Base-by-base conservation (phyloP, 2,329 filamentous ascomycete species). In the Claviceps arundinis region DNA sequence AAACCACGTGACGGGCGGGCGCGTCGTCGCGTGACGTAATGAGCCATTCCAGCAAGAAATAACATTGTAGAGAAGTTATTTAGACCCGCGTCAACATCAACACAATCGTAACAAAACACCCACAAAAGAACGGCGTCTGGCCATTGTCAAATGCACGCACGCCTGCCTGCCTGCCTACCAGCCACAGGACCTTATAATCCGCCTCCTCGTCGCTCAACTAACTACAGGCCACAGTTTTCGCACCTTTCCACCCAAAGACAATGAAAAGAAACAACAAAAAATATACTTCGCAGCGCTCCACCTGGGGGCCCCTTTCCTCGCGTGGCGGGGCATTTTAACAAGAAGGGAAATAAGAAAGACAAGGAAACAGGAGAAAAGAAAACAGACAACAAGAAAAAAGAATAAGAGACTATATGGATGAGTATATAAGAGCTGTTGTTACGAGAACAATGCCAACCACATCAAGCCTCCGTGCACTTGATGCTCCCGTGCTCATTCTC, bases 391-490 rank as follows among this genome's bases (percentile, higher is more conserved):
- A 46, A 34, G 17, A n/a, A 9, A 26, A 17, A 34, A 47, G 19
- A 37, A 49, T n/a, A 17, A 17, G 42, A 37, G 30, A 46, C 46
- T 26, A 48, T 38, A 19, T 13, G 19, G 38, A 34, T 34, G 30
- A 34, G 30, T 34, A 34, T 11, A 34, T 34, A 34, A 34, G 9
- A 34, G 13, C 14, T 37, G 19, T 13, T 24, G n/a, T 38, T 34
- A 44, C 43, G 50, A 52, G 52, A 50, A 46, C 37, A 54, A 50
- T 42, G 47, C 46, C 24, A 47, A 46, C 37, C 47, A 16, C 37
- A 42, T 44, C 49, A 47, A 47, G 30, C 30, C 40, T 40, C 30
- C 37, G 42, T 52, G 52, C 50, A 43, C 46, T 50, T 43, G 38
- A 38, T 40, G 52, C 37, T 50, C 42, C 24, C 17, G 41, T 49